Conservation (phyloP, 1,284 basidiomycete species). For the Ustilago xerochloae region DNA sequence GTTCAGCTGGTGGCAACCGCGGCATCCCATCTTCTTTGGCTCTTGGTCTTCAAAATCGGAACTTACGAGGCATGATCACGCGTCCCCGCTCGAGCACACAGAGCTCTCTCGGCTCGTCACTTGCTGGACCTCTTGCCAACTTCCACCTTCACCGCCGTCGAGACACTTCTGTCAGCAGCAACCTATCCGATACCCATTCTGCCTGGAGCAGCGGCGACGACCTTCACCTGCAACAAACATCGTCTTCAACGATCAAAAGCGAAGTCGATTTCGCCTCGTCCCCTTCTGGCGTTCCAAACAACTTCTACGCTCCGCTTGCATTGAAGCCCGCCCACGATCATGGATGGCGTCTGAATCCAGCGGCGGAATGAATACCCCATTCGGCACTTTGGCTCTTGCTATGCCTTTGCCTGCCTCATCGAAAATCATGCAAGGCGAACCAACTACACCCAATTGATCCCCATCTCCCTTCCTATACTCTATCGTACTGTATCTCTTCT, state of each 20-base stretch:
- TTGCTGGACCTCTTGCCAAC: conserved; percentile 12
- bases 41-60: neutral
- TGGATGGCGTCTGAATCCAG: conserved; percentile 9
- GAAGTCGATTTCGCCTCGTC: conserved; percentile 7
- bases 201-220: conserved; percentile 18
- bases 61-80: neutral
- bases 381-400: conserved; percentile 7
- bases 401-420: conserved; percentile 2
- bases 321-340: conserved; percentile 1
- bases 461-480: neutral
- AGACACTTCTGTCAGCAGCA: conserved; percentile 26
- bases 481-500: neutral
- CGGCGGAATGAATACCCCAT: neutral
- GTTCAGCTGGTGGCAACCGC: neutral
- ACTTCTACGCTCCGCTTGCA: conserved; percentile 10
- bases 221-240: neutral
- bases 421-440: neutral
- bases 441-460: neutral
- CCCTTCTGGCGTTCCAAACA: conserved; percentile 3
- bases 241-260: conserved; percentile 24
- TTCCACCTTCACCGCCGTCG: conserved; percentile 24
- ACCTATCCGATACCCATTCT: conserved; percentile 16
- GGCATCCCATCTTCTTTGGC: neutral
- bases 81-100: conserved; percentile 6
- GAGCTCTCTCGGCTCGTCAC: conserved; percentile 4